Conservation (phyloP, 148 eudicot genomes). For the Rhododendron mucronatum region DNA sequence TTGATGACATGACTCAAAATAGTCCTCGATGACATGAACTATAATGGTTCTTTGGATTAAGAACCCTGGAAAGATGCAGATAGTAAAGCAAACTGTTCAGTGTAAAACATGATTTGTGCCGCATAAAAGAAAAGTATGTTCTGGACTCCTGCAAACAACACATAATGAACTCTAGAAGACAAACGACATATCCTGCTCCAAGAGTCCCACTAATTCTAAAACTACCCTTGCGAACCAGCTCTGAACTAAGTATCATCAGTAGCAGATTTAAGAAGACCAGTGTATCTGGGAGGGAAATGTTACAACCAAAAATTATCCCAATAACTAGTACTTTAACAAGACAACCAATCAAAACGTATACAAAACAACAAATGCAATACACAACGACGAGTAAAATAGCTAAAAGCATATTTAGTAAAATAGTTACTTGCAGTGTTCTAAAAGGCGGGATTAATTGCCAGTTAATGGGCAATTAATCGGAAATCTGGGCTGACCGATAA, state of each 20-base stretch:
- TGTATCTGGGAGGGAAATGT: not conserved
- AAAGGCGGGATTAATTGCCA: no score
- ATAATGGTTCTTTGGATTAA: not conserved
- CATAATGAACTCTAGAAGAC: not conserved
- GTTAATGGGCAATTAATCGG: no score
- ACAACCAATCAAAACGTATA: not conserved
- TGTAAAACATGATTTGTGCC: not conserved
- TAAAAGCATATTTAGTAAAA: constrained; percentile 1
- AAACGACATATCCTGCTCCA: not conserved
- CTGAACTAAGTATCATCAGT: not conserved
- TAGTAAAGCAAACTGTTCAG: not conserved
- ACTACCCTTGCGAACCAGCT: not conserved
- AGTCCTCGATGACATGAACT: not conserved
- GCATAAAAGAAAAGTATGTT: not conserved
- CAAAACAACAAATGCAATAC: not conserved
- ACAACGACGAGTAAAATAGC: not conserved
- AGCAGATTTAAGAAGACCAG: not conserved
- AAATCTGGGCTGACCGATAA: no score
- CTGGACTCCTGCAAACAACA: not conserved
- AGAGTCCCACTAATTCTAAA: not conserved
- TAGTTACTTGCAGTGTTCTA: not conserved
- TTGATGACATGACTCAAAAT: not conserved
- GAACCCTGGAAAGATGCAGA: not conserved
- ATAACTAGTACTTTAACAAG: not conserved
- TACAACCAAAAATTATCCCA: not conserved